Evolutionary conservation across 1,284 basidiomycete genomes (phyloP), one percentile per base, ranked within the genome.

Genomic region (Tylopilus sp.): DNA sequence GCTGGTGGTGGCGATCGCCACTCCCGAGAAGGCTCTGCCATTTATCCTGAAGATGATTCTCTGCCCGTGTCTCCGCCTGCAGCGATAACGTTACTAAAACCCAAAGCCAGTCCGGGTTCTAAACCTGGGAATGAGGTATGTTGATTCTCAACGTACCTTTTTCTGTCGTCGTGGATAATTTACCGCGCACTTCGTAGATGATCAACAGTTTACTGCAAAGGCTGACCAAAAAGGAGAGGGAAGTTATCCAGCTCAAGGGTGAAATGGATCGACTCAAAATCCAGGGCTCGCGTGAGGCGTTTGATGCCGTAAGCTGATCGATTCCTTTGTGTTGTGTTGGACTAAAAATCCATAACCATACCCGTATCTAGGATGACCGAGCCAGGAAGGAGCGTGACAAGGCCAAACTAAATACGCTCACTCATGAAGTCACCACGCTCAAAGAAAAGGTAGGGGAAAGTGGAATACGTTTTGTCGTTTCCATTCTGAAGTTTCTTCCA

Each of bases 141-240:
- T 54, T 21, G 23, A 33, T 9, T n/a, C 12, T 42, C 38, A 21
- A 30, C 9, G 30, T 23, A 35, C 19, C 28, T 29, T 41, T 25
- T 25, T 25, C 25, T 26, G 28, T 41, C 19, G 34, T 41, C 9
- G 26, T 29, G 12, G 30, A 44, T 25, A 16, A 34, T 43, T 49
- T 44, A 45, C 41, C 6, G 35, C 41, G 19, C 41, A 42, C 55
- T 53, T 28, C 51, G 2, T 66, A 86, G 76, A 82, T 77, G 56
- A 77, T 90, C 51, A 79, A 84, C 55, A 88, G 87, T 2, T 65
- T 94, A n/a, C 82, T 93, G 11, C 89, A 92, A 60, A 81, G 89
- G 8, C 71, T 95, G 7, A 79, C 89, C 4, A 79, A 84, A 60
- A 93, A 92, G 65, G 92, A 95, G 70, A 92, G 89, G 62, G 82